phyloP scores from a whole-genome alignment of 306 rosid genomes.

The Castanea mollissima region DNA sequence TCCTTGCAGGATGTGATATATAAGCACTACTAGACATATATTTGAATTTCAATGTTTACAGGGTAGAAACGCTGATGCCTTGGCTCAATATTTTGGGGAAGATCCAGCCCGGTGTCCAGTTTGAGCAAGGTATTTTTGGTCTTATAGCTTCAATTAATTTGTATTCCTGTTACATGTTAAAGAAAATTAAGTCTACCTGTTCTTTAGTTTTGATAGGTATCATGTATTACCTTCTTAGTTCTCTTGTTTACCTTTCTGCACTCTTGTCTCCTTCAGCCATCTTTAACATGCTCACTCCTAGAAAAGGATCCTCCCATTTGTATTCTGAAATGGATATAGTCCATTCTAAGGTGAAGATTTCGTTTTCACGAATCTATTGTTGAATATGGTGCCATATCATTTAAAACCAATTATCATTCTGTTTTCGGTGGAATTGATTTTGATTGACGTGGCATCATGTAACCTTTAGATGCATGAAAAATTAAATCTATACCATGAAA shows the following conservation, averaged over 20 bases:
- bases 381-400: too few relatives aligned
- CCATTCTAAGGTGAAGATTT: too few relatives aligned
- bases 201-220: background rate
- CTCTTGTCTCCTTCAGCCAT: background rate
- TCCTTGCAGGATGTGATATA: constrained; percentile 4
- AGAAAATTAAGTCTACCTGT: background rate
- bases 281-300: background rate
- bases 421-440: too few relatives aligned
- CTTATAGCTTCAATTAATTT: background rate
- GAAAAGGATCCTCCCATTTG: too few relatives aligned
- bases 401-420: too few relatives aligned
- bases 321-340: too few relatives aligned
- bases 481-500: too few relatives aligned
- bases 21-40: constrained; percentile 8
- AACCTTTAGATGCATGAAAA: too few relatives aligned
- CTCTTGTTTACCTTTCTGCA: background rate
- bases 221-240: background rate
- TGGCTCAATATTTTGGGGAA: constrained; percentile 77
- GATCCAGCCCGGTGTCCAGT: constrained; percentile 70
- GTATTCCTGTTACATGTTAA: background rate
- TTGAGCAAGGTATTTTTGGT: constrained; percentile 66
- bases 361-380: too few relatives aligned
- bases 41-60: constrained; percentile 37
- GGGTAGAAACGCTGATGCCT: constrained; percentile 89
- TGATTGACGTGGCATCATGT: too few relatives aligned